phyloP scores from a whole-genome alignment of 1,139 yeast species.

The Hemisphaericaspora xylofermentans region DNA sequence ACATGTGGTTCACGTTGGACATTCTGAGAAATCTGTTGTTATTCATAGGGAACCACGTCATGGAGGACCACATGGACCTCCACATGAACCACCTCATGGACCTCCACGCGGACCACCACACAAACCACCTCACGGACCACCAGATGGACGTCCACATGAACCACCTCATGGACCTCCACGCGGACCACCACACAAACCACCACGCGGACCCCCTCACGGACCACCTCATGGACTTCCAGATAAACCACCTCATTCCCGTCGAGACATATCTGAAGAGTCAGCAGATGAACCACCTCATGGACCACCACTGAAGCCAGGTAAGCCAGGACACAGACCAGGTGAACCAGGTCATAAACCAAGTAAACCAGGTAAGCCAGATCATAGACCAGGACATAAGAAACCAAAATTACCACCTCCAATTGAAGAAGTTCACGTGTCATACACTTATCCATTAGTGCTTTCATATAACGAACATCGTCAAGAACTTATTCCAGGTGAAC shows the following conservation, averaged over 20 bases:
- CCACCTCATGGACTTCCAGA: background rate
- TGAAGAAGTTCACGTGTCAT: conserved; percentile 17
- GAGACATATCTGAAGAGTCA: too few relatives aligned
- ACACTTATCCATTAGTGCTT: conserved; percentile 26
- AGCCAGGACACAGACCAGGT: background rate
- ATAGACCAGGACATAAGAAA: conserved; percentile 2
- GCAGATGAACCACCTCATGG: background rate
- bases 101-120: conserved; percentile 1
- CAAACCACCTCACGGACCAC: background rate
- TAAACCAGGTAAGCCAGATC: background rate
- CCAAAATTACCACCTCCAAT: conserved; percentile 12
- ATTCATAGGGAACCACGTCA: conserved; percentile 10
- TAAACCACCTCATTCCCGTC: conserved; percentile 1
- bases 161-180: background rate
- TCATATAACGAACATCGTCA: conserved; percentile 10
- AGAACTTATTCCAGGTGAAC: conserved; percentile 11
- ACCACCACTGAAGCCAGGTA: background rate
- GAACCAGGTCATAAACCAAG: too few relatives aligned
- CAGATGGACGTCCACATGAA: background rate
- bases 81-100: background rate
- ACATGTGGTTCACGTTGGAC: conserved; percentile 29
- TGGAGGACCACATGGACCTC: background rate
- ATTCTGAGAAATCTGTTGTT: conserved; percentile 18
- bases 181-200: background rate
- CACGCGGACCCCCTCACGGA: background rate